Conservation (phyloP, 257 asterid species). For the Verbascum thapsus region DNA sequence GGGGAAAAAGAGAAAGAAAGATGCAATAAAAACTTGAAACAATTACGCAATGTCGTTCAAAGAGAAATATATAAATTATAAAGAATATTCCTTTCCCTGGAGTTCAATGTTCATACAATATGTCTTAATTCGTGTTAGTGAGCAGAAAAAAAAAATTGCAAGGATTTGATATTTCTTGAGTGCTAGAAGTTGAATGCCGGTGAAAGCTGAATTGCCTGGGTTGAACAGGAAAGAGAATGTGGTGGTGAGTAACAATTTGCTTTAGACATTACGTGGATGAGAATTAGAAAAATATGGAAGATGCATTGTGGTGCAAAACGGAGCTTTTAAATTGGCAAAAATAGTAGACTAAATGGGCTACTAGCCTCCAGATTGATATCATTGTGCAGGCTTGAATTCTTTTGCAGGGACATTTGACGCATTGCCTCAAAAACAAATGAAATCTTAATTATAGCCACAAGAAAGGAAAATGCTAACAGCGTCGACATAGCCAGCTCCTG, state of each 20-base stretch:
- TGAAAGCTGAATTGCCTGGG: neutral
- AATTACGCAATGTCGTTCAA: neutral
- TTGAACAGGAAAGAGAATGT: neutral
- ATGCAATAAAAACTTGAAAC: constrained; percentile 9
- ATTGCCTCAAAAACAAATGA: constrained; percentile 1
- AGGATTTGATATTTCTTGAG: neutral
- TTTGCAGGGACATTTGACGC: neutral
- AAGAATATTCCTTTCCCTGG: neutral
- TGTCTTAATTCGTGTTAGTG: neutral
- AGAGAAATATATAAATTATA: neutral
- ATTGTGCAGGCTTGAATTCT: constrained; percentile 7
- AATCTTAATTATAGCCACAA: neutral
- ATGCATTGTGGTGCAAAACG: neutral
- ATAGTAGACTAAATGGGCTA: neutral
- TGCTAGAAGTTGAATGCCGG: neutral
- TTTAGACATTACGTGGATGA: constrained; percentile 7
- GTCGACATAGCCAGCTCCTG: neutral
- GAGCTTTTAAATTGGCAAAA: neutral
- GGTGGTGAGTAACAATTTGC: neutral
- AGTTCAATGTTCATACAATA: neutral
- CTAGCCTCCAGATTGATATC: neutral
- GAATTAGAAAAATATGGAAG: constrained; percentile 2
- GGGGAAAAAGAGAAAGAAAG: neutral
- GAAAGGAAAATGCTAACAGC: neutral
- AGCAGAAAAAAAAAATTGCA: neutral